Evolutionary conservation across 371 early-diverging fungal species (phyloP), one percentile per base, ranked within the genome.

Genomic region (Fennellomyces sp.): DNA sequence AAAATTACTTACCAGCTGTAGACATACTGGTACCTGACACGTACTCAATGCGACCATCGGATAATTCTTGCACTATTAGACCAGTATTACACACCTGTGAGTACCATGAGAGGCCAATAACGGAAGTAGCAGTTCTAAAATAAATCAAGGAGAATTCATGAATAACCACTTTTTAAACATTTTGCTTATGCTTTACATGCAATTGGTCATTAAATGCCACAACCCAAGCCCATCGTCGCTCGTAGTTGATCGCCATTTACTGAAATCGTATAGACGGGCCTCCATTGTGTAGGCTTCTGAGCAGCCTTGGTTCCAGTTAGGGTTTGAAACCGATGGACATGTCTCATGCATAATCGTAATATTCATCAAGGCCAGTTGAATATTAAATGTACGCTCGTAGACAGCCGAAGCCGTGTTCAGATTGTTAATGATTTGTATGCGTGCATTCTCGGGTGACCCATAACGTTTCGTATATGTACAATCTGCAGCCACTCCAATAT

Each of bases 81-180:
- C 70, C 69, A 21, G 79, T 77, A 52, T 78, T 73, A 66, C 97
- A 96, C 19, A 94, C 58, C 4, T 88, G 86, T 19, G 83, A 81
- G 19, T 94, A 69, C 97, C 97, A 97, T 27, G 97, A 97, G 52
- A 97, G 80, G 5, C 98, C 97, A 3, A 97, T 94, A 54, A 93
- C 89, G n/a, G n/a, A n/a, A 3, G 89, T 70, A 31, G 93, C 94
- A 3, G 94, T 81, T 45, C 76, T 79, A 73, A 31, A 15, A 28
- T n/a, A n/a, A n/a, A n/a, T n/a, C n/a, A n/a, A n/a, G n/a, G n/a
- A n/a, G n/a, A n/a, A n/a, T n/a, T n/a, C n/a, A n/a, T n/a, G n/a
- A n/a, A n/a, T n/a, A n/a, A n/a, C n/a, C n/a, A n/a, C n/a, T n/a
- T n/a, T n/a, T 42, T 27, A 27, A 28, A 56, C 15, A 11, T 11